Conservation (phyloP, 768 basidiomycete species). For the Kwoniella newhampshirensis region DNA sequence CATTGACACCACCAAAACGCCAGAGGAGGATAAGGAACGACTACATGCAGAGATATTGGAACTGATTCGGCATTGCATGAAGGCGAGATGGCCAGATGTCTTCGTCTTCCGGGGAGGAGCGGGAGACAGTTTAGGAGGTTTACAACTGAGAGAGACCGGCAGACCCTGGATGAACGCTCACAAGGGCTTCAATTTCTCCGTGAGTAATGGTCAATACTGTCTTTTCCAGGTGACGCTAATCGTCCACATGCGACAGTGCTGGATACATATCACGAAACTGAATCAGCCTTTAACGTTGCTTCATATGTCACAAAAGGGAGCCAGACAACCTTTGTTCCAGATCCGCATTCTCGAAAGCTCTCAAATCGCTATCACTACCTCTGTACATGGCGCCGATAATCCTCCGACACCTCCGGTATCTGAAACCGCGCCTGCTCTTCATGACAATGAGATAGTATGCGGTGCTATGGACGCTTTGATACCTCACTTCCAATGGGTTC, state of each 20-base stretch:
- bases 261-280: slow-evolving; percentile 49
- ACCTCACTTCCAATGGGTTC: slow-evolving; percentile 50
- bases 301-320: slow-evolving; percentile 38
- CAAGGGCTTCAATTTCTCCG: slow-evolving; percentile 50
- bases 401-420: slow-evolving; percentile 4
- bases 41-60: slow-evolving; percentile 46
- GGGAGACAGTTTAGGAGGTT: slow-evolving; percentile 29
- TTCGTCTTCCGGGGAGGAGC: slow-evolving; percentile 37
- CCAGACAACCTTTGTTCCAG: slow-evolving; percentile 36
- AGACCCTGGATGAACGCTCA: slow-evolving; percentile 38
- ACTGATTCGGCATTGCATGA: slow-evolving; percentile 46
- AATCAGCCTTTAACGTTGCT: slow-evolving; percentile 46
- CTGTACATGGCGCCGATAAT: slow-evolving; percentile 14
- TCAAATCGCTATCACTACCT: slow-evolving; percentile 41
- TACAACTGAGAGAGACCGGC: slow-evolving; percentile 38
- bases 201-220: slow-evolving; percentile 19
- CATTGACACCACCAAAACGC: slow-evolving; percentile 4
- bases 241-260: slow-evolving; percentile 28
- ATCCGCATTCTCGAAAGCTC: slow-evolving; percentile 50
- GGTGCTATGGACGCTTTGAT: slow-evolving; percentile 46
- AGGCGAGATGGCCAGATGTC: slow-evolving; percentile 41
- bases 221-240: background rate
- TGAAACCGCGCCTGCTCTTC: slow-evolving; percentile 9
- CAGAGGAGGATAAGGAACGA: slow-evolving; percentile 18
- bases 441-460: slow-evolving; percentile 41